These are phyloP conservation scores for Dillenia turbinata DNA, from an alignment of 164 flowering plant genomes.

Conservation along the genomic window DNA sequence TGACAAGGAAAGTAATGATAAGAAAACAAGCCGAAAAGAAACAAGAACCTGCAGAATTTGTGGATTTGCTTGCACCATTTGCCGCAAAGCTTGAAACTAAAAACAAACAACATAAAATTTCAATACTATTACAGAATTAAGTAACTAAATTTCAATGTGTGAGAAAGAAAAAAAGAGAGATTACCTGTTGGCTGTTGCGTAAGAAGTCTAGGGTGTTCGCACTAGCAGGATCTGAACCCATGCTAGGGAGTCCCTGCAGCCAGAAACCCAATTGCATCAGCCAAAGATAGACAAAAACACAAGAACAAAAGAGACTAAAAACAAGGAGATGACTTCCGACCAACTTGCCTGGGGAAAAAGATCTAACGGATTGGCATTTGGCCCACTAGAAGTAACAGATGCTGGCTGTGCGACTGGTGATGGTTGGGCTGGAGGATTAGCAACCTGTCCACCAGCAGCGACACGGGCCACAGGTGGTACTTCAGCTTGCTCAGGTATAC, in stretches of 20 bases:
- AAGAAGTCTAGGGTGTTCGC: slow-evolving; percentile 79
- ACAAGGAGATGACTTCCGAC: background rate
- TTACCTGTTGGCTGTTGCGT: slow-evolving; percentile 89
- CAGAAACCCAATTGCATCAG: background rate
- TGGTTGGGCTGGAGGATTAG: slow-evolving; percentile 41
- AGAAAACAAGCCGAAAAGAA: background rate
- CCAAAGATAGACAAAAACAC: no score
- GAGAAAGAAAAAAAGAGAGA: slow-evolving; percentile 1
- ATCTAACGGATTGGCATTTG: slow-evolving; percentile 89
- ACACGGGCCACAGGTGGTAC: slow-evolving; percentile 53
- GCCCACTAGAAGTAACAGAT: slow-evolving; percentile 63
- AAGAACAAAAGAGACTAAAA: slow-evolving; percentile 2
- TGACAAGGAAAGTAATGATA: background rate
- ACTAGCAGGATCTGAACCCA: slow-evolving; percentile 65
- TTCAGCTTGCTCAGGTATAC: slow-evolving; percentile 88
- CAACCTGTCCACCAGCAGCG: slow-evolving; percentile 42
- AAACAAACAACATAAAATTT: slow-evolving; percentile 2
- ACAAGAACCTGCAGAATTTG: slow-evolving; percentile 63
- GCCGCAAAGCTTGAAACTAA: slow-evolving; percentile 65
- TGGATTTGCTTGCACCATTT: slow-evolving; percentile 79
- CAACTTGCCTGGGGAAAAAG: slow-evolving; percentile 85
- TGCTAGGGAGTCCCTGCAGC: slow-evolving; percentile 72
- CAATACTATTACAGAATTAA: background rate
- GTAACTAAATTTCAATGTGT: background rate
- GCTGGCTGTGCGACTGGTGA: slow-evolving; percentile 58